Evolutionary conservation across 2,329 filamentous ascomycete species (phyloP).

Genomic region (Pseudopyricularia cyperi): DNA sequence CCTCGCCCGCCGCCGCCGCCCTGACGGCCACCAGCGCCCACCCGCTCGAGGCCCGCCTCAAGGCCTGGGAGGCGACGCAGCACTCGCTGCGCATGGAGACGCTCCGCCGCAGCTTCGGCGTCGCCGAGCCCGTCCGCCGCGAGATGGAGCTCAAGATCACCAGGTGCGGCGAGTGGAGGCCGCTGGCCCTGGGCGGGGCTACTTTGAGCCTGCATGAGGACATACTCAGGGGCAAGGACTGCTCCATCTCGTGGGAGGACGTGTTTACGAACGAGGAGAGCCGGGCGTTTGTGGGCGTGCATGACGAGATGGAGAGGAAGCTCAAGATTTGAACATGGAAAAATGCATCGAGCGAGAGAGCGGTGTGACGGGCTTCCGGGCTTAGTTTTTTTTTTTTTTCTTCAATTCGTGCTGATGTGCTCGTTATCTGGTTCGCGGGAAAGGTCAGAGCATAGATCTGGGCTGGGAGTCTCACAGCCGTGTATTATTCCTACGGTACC

Average conservation of each 20-base stretch:
- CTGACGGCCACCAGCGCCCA: constrained; percentile 48
- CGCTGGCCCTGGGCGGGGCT: constrained; percentile 47
- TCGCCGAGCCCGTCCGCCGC: constrained; percentile 82
- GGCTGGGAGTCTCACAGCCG: background rate
- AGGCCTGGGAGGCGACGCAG: constrained; percentile 83
- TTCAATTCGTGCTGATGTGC: background rate
- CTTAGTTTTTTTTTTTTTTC: background rate
- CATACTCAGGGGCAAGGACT: constrained; percentile 69
- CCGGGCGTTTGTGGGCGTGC: constrained; percentile 58
- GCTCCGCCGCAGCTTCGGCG: constrained; percentile 75
- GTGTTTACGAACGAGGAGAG: constrained; percentile 72
- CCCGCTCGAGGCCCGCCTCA: constrained; percentile 82
- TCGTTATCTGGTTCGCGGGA: background rate
- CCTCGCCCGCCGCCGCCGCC: constrained; percentile 28
- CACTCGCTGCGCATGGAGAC: constrained; percentile 78
- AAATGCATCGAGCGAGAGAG: background rate
- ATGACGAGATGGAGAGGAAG: constrained; percentile 89
- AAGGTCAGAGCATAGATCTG: background rate
- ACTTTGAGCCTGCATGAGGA: constrained; percentile 70
- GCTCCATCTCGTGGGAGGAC: constrained; percentile 82
- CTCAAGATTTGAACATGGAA: constrained; percentile 53
- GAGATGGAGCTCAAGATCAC: constrained; percentile 94
- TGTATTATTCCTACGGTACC: background rate
- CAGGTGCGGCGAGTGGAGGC: constrained; percentile 66
- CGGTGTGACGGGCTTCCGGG: background rate